Evolutionary conservation across 441 rosid genomes (phyloP), one percentile per base, ranked within the genome.

Genomic region (Biscutella laevigata): DNA sequence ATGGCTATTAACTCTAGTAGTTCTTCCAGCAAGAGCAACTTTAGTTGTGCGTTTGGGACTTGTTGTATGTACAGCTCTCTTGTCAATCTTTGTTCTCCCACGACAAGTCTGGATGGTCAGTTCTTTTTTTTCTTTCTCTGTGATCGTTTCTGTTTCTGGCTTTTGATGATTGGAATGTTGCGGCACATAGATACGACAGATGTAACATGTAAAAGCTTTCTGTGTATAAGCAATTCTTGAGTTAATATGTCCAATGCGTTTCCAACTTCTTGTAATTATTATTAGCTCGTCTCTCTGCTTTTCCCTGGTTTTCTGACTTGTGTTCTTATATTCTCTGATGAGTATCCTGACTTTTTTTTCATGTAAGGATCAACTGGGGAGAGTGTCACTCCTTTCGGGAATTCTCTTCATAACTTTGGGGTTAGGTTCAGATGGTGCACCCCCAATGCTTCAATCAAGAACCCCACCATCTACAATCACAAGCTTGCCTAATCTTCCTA

Each of bases 371-470:
- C 98, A 90, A 78, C 41, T 90, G 75, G 92, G 77, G 53, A 90
- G 98, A 75, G 96, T 90, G 26, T 74, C 95, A 32, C 65, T 90
- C 51, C 88, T 90, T 60, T 87, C 83, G 10, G 88, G 88, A 25
- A 78, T 90, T 66, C 69, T 90, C 25, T 87, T 90, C 61, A 45
- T 90, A 42, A 81, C 72, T 53, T 53, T 85, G 74, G 96, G 98
- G 42, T 52, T 90, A 8, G 92, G 95, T 62, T 57, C 95, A 20
- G 96, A 90, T 69, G 77, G 96, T 21, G 88, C 67, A 47, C 92
- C 96, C n/a, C 69, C 89, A 37, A 75, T 81, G 67, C 78, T 87
- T 60, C 96, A 90, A 72, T 56, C 67, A 45, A 81, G 95, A 81
- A 84, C 88, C 11, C 95, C 96, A 14, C 76, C 92, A 33, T 70